phyloP scores from a whole-genome alignment of 129 eudicot species.

The Helianthus tuberosus region DNA sequence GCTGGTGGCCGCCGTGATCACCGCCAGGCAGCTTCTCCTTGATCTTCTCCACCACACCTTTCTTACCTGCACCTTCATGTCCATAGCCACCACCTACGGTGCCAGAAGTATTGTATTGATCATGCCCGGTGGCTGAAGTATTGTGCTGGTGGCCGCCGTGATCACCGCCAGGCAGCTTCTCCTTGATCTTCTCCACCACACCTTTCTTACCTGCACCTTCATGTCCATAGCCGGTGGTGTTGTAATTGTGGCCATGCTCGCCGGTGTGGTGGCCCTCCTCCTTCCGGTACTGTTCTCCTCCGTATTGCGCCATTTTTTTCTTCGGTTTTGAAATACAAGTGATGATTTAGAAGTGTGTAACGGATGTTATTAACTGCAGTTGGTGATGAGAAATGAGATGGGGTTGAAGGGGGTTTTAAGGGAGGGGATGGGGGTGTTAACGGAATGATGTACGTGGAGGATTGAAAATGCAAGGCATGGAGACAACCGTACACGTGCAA shows the following conservation, averaged over 20 bases:
- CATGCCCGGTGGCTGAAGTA: no score
- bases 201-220: constrained; percentile 15
- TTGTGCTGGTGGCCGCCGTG: no score
- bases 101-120: no score
- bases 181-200: no score
- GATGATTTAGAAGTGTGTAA: background rate
- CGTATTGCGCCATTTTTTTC: constrained; percentile 32
- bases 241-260: constrained; percentile 21
- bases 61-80: no score
- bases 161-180: background rate
- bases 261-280: constrained; percentile 24
- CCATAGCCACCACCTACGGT: no score
- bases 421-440: background rate
- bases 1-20: no score
- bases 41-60: no score
- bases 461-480: constrained; percentile 30
- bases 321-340: background rate
- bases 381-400: constrained; percentile 26
- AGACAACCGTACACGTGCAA: constrained; percentile 23
- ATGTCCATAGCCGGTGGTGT: background rate
- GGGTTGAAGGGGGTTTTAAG: constrained; percentile 20
- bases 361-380: background rate
- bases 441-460: constrained; percentile 22
- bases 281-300: constrained; percentile 28
- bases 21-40: no score